Percentiles rank a stretch among this genome's conserved stretches.
These are phyloP conservation scores for Termitomyces sp. DNA, from an alignment of 1,284 basidiomycete species.

Conservation along the genomic window DNA sequence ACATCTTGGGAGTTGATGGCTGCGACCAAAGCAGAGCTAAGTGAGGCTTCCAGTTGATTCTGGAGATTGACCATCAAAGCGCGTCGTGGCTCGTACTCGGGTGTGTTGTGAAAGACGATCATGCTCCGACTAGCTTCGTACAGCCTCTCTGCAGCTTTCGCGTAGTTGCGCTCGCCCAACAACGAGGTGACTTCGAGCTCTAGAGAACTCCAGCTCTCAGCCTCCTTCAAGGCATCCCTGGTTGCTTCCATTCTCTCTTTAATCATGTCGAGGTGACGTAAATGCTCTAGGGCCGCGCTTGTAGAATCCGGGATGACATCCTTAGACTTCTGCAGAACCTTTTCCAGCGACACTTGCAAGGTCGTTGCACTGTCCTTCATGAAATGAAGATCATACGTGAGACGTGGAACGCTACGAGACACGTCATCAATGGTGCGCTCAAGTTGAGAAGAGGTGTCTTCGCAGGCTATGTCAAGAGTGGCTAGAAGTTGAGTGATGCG, in stretches of 20 bases:
- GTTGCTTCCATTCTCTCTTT: conserved; percentile 84
- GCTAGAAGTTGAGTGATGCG: conserved; percentile 71
- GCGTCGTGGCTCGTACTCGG: conserved; percentile 82
- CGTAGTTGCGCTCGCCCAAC: conserved; percentile 72
- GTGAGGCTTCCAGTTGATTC: conserved; percentile 87
- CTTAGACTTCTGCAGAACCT: conserved; percentile 49
- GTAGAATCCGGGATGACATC: conserved; percentile 50
- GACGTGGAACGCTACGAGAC: conserved; percentile 79
- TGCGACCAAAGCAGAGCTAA: conserved; percentile 81
- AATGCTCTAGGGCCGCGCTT: conserved; percentile 59
- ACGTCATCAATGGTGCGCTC: conserved; percentile 89
- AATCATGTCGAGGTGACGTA: conserved; percentile 77
- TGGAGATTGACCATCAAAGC: conserved; percentile 84
- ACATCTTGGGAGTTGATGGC: conserved; percentile 77
- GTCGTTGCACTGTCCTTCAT: conserved; percentile 86
- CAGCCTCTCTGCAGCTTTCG: conserved; percentile 83
- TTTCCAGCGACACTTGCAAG: conserved; percentile 58
- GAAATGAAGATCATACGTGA: conserved; percentile 92
- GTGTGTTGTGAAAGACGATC: conserved; percentile 85
- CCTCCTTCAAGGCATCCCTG: conserved; percentile 82
- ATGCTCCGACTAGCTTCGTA: conserved; percentile 84
- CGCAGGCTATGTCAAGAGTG: conserved; percentile 74
- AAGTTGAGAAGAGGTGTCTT: conserved; percentile 80
- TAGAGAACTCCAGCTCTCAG: conserved; percentile 91
- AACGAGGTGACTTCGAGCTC: conserved; percentile 86